Evolutionary conservation across 1,284 basidiomycete genomes (phyloP).

Genomic region (Ceratobasidium sp.): DNA sequence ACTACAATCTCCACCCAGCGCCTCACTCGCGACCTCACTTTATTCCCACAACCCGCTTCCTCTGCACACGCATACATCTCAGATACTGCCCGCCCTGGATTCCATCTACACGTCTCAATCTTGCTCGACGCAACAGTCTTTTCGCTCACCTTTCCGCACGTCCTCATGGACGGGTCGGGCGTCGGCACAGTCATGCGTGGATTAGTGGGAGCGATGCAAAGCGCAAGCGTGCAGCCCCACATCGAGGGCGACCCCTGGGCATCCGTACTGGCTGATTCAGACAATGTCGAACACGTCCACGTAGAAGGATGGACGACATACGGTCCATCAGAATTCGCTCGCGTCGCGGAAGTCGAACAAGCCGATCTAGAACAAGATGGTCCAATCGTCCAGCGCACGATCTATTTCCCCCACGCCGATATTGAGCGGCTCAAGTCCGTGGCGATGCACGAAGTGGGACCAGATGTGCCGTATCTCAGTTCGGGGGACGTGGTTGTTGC

Average conservation of each 20-base stretch:
- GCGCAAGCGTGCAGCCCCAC: neutral
- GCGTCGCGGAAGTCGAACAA: neutral
- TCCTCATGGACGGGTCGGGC: slow-evolving; percentile 25
- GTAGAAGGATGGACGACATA: slow-evolving; percentile 29
- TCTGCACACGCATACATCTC: slow-evolving; percentile 7
- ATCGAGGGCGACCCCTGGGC: slow-evolving; percentile 14
- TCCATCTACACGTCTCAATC: slow-evolving; percentile 26
- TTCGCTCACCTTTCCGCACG: slow-evolving; percentile 25
- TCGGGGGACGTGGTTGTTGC: slow-evolving; percentile 41
- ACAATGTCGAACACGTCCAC: neutral
- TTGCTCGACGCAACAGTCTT: slow-evolving; percentile 17
- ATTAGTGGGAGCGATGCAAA: neutral
- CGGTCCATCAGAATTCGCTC: slow-evolving; percentile 12
- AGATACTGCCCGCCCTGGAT: neutral
- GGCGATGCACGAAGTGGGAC: slow-evolving; percentile 9
- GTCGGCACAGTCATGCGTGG: slow-evolving; percentile 12
- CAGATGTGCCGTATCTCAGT: slow-evolving; percentile 7
- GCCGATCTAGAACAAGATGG: slow-evolving; percentile 14
- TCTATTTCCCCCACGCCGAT: slow-evolving; percentile 24
- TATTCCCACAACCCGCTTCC: slow-evolving; percentile 8
- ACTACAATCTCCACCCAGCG: slow-evolving; percentile 21
- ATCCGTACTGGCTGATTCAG: neutral
- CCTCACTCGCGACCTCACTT: slow-evolving; percentile 1
- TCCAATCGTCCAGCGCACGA: slow-evolving; percentile 23
- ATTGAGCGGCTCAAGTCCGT: slow-evolving; percentile 12